These are phyloP conservation scores for Berkeleyomyces rouxiae DNA, from an alignment of 2,329 filamentous ascomycete species.

Conservation along the genomic window DNA sequence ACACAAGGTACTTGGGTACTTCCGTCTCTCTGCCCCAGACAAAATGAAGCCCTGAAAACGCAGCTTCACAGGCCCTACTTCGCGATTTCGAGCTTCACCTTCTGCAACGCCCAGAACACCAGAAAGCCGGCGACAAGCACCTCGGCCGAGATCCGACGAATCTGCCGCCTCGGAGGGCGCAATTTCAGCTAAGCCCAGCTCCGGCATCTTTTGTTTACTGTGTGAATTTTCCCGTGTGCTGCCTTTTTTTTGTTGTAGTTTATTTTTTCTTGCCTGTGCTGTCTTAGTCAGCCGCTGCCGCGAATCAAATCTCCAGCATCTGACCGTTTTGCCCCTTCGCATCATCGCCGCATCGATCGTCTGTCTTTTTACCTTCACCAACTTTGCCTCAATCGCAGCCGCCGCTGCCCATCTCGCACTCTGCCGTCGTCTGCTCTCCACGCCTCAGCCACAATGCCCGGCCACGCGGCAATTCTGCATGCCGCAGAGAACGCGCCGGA, in stretches of 20 bases:
- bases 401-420: not conserved
- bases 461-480: slow-evolving; percentile 7
- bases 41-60: too few species aligned
- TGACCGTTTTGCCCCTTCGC: not conserved
- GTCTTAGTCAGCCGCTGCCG: not conserved
- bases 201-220: not conserved
- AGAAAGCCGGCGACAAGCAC: too few species aligned
- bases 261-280: not conserved
- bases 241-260: not conserved
- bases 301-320: too few species aligned
- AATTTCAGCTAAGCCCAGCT: too few species aligned
- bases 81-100: too few species aligned
- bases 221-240: not conserved
- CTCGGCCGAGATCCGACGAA: too few species aligned
- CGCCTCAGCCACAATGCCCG: slow-evolving; percentile 5
- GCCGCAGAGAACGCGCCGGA: slow-evolving; percentile 7
- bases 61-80: too few species aligned
- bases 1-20: not conserved
- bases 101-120: too few species aligned
- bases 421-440: not conserved
- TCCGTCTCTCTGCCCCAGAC: too few species aligned
- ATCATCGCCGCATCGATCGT: not conserved
- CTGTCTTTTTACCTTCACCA: not conserved
- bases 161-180: too few species aligned
- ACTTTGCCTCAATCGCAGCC: too few species aligned